Evolutionary conservation across 345 rosid species (phyloP).

Genomic region (Cardamine chenopodiifolia): DNA sequence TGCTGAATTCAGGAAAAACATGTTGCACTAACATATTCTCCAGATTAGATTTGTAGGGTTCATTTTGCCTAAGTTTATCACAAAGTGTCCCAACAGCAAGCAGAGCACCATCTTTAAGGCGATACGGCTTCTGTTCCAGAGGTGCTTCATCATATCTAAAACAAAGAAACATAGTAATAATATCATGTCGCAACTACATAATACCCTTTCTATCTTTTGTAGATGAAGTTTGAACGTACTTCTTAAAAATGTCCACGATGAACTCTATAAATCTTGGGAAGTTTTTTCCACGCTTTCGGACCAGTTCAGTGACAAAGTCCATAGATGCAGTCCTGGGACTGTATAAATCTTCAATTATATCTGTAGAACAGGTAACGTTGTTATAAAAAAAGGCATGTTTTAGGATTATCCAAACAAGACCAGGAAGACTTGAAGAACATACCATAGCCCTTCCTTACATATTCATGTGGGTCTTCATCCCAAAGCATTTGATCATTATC

Average conservation of each 20-base stretch:
- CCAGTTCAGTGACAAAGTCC: slow-evolving; percentile 98
- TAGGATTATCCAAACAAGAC: slow-evolving; percentile 7
- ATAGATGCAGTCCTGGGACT: slow-evolving; percentile 98
- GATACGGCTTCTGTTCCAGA: slow-evolving; percentile 69
- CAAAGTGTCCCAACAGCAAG: slow-evolving; percentile 99
- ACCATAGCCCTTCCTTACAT: slow-evolving; percentile 99
- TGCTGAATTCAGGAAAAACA: slow-evolving; percentile 94
- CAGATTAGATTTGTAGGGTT: slow-evolving; percentile 91
- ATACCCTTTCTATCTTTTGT: slow-evolving; percentile 5
- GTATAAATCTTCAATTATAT: slow-evolving; percentile 98
- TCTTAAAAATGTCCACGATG: slow-evolving; percentile 73
- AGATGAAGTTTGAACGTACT: slow-evolving; percentile 47
- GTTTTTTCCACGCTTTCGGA: slow-evolving; percentile 93
- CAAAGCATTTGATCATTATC: slow-evolving; percentile 98
- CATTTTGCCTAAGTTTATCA: slow-evolving; percentile 93
- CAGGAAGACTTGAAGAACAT: slow-evolving; percentile 43
- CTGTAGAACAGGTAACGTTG: slow-evolving; percentile 45
- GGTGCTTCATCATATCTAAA: slow-evolving; percentile 85
- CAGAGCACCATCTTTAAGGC: slow-evolving; percentile 96
- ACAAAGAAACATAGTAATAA: slow-evolving; percentile 20
- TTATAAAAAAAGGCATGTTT: neutral
- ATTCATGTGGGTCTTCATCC: slow-evolving; percentile 99
- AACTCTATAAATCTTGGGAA: slow-evolving; percentile 82
- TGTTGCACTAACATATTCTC: slow-evolving; percentile 96
- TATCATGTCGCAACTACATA: neutral